These are phyloP conservation scores for Agroathelia rolfsii DNA, from an alignment of 1,284 basidiomycete genomes.

Conservation along the genomic window DNA sequence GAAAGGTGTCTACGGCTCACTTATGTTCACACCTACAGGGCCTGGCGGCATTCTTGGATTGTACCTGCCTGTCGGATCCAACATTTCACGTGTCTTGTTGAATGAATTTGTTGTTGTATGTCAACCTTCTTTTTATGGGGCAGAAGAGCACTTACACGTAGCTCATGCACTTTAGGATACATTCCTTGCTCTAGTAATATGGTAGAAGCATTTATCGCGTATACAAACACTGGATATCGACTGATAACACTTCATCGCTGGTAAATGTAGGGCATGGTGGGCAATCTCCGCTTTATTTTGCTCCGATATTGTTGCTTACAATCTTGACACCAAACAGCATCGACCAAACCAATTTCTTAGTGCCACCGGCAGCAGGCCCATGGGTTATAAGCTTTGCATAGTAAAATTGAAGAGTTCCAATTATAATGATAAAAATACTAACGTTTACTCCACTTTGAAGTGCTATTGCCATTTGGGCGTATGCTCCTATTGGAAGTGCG, in stretches of 20 bases:
- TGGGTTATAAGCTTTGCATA: conserved; percentile 47
- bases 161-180: conserved; percentile 39
- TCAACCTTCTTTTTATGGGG: neutral
- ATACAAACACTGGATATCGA: no score
- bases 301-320: no score
- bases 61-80: conserved; percentile 36
- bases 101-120: conserved; percentile 59
- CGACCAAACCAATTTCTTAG: conserved; percentile 52
- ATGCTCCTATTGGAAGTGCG: conserved; percentile 38
- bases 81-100: conserved; percentile 43
- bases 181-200: conserved; percentile 50
- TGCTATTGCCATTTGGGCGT: conserved; percentile 50
- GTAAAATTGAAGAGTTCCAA: conserved; percentile 22
- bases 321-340: no score
- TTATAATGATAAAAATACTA: neutral
- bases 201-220: no score
- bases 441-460: conserved; percentile 20
- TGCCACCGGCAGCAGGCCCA: conserved; percentile 43
- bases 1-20: conserved; percentile 28
- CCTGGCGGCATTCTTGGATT: conserved; percentile 56
- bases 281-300: no score
- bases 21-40: conserved; percentile 49
- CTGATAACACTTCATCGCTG: no score
- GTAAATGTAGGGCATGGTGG: no score
- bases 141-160: conserved; percentile 8